phyloP scores from a whole-genome alignment of 2,329 filamentous ascomycete genomes.

The Metarhizium humberi region DNA sequence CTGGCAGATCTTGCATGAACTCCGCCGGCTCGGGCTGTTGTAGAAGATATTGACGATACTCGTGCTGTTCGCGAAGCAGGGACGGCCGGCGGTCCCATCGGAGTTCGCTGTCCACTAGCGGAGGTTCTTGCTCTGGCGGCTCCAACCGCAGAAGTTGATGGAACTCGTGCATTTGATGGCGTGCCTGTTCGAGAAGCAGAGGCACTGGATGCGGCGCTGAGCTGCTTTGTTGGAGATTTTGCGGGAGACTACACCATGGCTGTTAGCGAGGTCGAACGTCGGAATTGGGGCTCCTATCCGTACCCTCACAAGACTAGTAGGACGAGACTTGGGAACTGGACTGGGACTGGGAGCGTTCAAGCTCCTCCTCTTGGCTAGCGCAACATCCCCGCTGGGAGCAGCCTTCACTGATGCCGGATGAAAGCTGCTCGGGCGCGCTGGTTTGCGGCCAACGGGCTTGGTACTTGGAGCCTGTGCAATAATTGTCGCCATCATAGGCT shows the following conservation, averaged over 20 bases:
- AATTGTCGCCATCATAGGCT: slow-evolving; percentile 57
- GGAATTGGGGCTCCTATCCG: not conserved
- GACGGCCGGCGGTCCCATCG: slow-evolving; percentile 57
- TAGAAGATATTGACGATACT: slow-evolving; percentile 35
- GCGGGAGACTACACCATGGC: slow-evolving; percentile 54
- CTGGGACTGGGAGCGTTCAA: slow-evolving; percentile 65
- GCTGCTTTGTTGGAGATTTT: slow-evolving; percentile 72
- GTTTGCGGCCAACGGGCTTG: slow-evolving; percentile 28
- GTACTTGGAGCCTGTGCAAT: slow-evolving; percentile 37
- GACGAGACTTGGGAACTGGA: slow-evolving; percentile 51
- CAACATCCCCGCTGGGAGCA: slow-evolving; percentile 37
- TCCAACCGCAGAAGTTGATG: slow-evolving; percentile 21
- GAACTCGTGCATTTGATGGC: slow-evolving; percentile 44
- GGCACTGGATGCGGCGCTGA: slow-evolving; percentile 46
- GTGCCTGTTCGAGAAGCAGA: slow-evolving; percentile 55
- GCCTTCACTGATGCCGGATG: slow-evolving; percentile 29
- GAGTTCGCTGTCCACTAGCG: slow-evolving; percentile 44
- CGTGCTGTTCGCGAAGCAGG: slow-evolving; percentile 34
- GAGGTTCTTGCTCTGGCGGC: slow-evolving; percentile 45
- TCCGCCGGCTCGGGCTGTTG: slow-evolving; percentile 21
- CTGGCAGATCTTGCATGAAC: slow-evolving; percentile 27
- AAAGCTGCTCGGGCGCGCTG: slow-evolving; percentile 41
- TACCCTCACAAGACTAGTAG: slow-evolving; percentile 49
- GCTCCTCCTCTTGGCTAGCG: slow-evolving; percentile 54
- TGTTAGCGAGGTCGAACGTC: not conserved